Conservation (phyloP, 75 land plant species). For the Pseudotsuga menziesii region DNA sequence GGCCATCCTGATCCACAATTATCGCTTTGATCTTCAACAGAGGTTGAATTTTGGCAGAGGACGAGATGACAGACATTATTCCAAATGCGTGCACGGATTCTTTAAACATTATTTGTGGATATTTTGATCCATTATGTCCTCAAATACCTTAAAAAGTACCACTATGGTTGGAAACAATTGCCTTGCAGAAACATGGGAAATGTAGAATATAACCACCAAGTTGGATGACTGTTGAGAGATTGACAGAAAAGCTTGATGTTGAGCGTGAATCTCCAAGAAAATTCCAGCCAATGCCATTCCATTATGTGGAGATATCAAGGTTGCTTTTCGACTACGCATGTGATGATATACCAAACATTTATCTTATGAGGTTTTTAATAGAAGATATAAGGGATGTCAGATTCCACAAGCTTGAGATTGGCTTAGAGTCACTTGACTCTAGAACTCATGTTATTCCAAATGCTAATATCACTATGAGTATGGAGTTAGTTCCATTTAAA, state of each 20-base stretch:
- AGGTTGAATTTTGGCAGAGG: constrained; percentile 93
- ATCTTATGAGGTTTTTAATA: constrained; percentile 60
- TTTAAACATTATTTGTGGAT: constrained; percentile 83
- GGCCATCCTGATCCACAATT: too few relatives aligned
- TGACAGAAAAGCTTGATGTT: constrained; percentile 79
- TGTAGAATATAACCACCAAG: constrained; percentile 85
- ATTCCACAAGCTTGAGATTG: constrained; percentile 89
- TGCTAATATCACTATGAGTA: too few relatives aligned
- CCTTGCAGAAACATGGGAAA: constrained; percentile 94
- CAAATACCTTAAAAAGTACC: constrained; percentile 86
- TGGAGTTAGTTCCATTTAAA: too few relatives aligned
- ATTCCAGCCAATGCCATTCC: constrained; percentile 94
- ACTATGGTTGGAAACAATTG: constrained; percentile 95
- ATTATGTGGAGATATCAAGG: constrained; percentile 92
- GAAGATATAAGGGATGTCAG: constrained; percentile 96
- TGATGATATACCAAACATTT: constrained; percentile 59
- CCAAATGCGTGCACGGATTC: constrained; percentile 90
- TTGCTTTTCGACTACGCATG: constrained; percentile 89
- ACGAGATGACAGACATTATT: constrained; percentile 77
- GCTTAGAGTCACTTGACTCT: constrained; percentile 62
- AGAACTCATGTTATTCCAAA: constrained; percentile 89
- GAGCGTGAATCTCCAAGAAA: constrained; percentile 83
- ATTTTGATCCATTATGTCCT: constrained; percentile 91
- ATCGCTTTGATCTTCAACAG: too few relatives aligned
- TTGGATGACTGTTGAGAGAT: constrained; percentile 90